Evolutionary conservation across 148 eudicot species (phyloP).

Genomic region (Cornus suecica): DNA sequence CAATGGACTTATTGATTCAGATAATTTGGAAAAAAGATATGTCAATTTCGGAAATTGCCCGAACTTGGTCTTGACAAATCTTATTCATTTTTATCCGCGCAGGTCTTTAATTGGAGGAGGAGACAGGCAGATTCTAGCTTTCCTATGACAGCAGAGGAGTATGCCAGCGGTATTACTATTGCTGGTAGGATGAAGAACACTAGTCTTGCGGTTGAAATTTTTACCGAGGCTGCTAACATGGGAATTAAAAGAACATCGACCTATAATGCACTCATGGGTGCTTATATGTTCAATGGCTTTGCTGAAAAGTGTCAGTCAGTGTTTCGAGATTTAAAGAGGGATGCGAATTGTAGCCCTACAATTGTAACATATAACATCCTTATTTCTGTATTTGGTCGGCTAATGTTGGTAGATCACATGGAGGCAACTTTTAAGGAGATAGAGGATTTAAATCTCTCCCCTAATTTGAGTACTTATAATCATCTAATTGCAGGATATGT

Average conservation of each 20-base stretch:
- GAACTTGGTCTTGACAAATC: background rate
- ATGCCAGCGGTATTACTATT: conserved; percentile 57
- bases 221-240: conserved; percentile 53
- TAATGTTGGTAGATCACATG: conserved; percentile 80
- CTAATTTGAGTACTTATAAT: conserved; percentile 60
- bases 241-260: conserved; percentile 35
- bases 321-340: conserved; percentile 60
- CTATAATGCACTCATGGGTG: conserved; percentile 80
- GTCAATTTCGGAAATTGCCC: background rate
- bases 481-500: conserved; percentile 72
- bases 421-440: conserved; percentile 62
- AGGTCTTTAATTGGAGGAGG: conserved; percentile 86
- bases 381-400: conserved; percentile 62
- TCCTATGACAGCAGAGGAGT: conserved; percentile 68
- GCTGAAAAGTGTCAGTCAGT: conserved; percentile 50
- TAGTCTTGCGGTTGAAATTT: conserved; percentile 62
- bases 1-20: background rate
- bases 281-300: conserved; percentile 52
- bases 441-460: conserved; percentile 41
- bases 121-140: conserved; percentile 27
- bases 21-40: background rate
- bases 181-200: conserved; percentile 64
- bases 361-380: conserved; percentile 79
- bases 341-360: conserved; percentile 55
- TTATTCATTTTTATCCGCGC: background rate